Evolutionary conservation across 306 rosid genomes (phyloP), one percentile per base, ranked within the genome.

Genomic region (Quercus rubra): DNA sequence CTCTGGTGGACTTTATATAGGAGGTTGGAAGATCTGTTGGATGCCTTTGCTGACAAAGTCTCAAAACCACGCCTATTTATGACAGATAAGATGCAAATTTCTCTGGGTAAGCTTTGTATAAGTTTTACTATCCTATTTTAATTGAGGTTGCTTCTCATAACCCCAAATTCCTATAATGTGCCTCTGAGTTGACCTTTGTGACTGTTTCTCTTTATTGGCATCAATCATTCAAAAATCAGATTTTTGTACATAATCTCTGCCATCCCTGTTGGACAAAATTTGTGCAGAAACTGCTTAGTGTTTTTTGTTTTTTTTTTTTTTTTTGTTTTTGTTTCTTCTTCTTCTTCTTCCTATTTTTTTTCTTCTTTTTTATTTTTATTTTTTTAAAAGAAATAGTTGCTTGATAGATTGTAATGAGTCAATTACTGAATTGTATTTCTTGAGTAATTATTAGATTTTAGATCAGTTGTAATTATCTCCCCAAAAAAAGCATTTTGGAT

Each of bases 51-150:
- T 56, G 98, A 94, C 83, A 89, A 88, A 87, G 93, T 92, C 61
- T 84, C 98, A 76, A 94, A 92, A 75, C 98, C 98, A 21, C 97
- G 86, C 75, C 92, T 94, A 46, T 92, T 76, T 84, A 77, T 86
- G 71, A 83, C 97, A 6, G 98, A 94, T 86, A 94, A 94, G 83
- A 94, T 94, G 98, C 92, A 88, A 83, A 92, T 94, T 77, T 93
- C 98, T 71, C 80, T 94, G 41, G 97, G 98, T 94, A 88, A 87
- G 91, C 56, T 74, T 52, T 83, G 54, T 28, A 55, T 31, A 75
- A 23, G 73, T 74, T 74, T 80, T 75, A 2, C 0, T 13, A 28
- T 75, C 9, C 66, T 25, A 57, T 76, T 74, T 20, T 27, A 27
- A 19, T 55, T 20, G 6, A 5, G 59, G n/a, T 55, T 63, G 71